Evolutionary conservation across 2,329 filamentous ascomycete genomes (phyloP).

Genomic region (Curvularia hawaiiensis): DNA sequence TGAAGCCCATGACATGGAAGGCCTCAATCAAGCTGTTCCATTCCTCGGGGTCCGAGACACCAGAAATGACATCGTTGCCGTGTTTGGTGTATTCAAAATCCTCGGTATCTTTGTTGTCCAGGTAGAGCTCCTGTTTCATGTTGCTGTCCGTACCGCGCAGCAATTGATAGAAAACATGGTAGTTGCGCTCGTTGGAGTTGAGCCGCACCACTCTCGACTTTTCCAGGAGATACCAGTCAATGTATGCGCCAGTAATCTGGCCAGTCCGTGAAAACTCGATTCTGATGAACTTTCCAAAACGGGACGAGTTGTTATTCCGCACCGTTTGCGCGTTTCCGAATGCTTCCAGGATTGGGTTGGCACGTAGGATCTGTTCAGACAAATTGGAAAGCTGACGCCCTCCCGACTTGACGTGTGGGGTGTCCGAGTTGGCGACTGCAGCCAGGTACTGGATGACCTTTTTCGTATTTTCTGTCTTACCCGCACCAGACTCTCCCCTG

Average conservation of each 20-base stretch:
- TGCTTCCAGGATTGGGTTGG: constrained; percentile 95
- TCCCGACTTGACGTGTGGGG: constrained; percentile 64
- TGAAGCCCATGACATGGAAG: constrained; percentile 93
- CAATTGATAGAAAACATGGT: constrained; percentile 97
- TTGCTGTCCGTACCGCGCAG: constrained; percentile 78
- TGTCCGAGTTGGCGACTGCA: constrained; percentile 86
- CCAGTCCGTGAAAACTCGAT: constrained; percentile 91
- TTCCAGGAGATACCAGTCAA: constrained; percentile 97
- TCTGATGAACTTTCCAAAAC: constrained; percentile 98
- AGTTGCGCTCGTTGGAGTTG: constrained; percentile 88
- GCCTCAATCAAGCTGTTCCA: constrained; percentile 91
- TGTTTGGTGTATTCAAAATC: constrained; percentile 92
- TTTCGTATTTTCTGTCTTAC: constrained; percentile 99
- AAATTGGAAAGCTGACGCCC: constrained; percentile 77
- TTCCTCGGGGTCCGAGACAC: constrained; percentile 87
- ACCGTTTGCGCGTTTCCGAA: constrained; percentile 99
- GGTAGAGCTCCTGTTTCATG: constrained; percentile 76
- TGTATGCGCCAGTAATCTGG: constrained; percentile 92
- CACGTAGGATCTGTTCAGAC: constrained; percentile 93
- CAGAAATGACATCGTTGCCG: constrained; percentile 88
- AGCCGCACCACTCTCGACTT: constrained; percentile 96
- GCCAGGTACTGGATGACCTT: constrained; percentile 99
- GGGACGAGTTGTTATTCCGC: constrained; percentile 96
- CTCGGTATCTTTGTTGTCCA: constrained; percentile 76
- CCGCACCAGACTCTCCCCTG: constrained; percentile 90